Evolutionary conservation across 2,329 filamentous ascomycete species (phyloP).

Genomic region (Claviceps purpurea): DNA sequence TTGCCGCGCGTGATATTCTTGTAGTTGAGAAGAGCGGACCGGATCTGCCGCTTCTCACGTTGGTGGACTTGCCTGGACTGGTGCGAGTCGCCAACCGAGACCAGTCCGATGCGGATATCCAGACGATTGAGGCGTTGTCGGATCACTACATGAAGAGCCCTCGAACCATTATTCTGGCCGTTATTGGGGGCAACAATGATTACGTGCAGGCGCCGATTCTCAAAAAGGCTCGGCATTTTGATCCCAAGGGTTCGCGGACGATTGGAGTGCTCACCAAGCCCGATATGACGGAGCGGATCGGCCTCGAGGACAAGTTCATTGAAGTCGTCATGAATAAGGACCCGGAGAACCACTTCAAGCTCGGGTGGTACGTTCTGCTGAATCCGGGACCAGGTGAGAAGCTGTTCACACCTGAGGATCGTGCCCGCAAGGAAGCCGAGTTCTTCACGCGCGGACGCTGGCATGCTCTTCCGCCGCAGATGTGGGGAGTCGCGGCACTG

Average conservation of each 20-base stretch:
- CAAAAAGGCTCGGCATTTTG: slow-evolving; percentile 36
- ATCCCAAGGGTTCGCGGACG: slow-evolving; percentile 33
- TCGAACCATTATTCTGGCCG: slow-evolving; percentile 41
- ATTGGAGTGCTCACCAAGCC: slow-evolving; percentile 41
- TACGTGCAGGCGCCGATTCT: slow-evolving; percentile 39
- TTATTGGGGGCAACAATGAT: slow-evolving; percentile 41
- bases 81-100: slow-evolving; percentile 39
- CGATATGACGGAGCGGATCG: slow-evolving; percentile 38
- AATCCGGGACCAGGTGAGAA: slow-evolving; percentile 34
- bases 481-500: slow-evolving; percentile 32
- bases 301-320: slow-evolving; percentile 39
- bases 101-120: slow-evolving; percentile 38
- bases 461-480: slow-evolving; percentile 31
- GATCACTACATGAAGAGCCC: slow-evolving; percentile 43
- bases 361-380: slow-evolving; percentile 38
- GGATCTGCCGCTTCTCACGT: slow-evolving; percentile 43
- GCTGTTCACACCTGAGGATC: slow-evolving; percentile 29
- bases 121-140: slow-evolving; percentile 36
- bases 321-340: slow-evolving; percentile 39
- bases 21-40: slow-evolving; percentile 47
- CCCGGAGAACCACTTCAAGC: slow-evolving; percentile 34
- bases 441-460: slow-evolving; percentile 38
- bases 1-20: slow-evolving; percentile 39
- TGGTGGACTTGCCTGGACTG: slow-evolving; percentile 49
- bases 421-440: slow-evolving; percentile 28